phyloP scores from a whole-genome alignment of 306 rosid species.

The Prunus mume region DNA sequence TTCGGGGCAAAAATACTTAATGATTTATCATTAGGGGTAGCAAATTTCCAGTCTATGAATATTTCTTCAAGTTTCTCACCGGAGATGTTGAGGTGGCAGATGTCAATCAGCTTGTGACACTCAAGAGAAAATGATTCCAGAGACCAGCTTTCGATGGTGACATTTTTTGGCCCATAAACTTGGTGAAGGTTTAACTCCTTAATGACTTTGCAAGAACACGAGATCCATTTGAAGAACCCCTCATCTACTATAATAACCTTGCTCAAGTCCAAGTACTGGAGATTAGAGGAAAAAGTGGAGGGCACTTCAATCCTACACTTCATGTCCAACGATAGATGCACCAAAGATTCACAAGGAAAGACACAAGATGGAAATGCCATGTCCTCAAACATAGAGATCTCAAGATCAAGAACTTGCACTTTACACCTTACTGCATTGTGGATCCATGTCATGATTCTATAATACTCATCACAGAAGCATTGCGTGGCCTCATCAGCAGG shows the following conservation, averaged over 20 bases:
- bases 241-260: background rate
- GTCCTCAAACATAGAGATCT: background rate
- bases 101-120: background rate
- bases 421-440: background rate
- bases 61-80: background rate
- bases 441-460: background rate
- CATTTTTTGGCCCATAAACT: background rate
- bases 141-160: background rate
- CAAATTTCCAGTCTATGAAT: background rate
- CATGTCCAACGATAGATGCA: background rate
- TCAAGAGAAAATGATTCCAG: background rate
- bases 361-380: background rate
- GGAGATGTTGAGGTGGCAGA: background rate
- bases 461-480: background rate
- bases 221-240: background rate
- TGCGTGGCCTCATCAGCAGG: too few relatives aligned
- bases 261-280: background rate
- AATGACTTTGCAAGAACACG: constrained; percentile 2
- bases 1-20: constrained; percentile 7
- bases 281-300: background rate
- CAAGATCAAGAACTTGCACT: background rate
- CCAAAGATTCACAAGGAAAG: background rate
- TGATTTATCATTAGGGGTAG: background rate
- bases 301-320: background rate
- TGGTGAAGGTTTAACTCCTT: background rate